phyloP scores from a whole-genome alignment of 495 filamentous ascomycete genomes.

The Lasiosphaeria hispida region DNA sequence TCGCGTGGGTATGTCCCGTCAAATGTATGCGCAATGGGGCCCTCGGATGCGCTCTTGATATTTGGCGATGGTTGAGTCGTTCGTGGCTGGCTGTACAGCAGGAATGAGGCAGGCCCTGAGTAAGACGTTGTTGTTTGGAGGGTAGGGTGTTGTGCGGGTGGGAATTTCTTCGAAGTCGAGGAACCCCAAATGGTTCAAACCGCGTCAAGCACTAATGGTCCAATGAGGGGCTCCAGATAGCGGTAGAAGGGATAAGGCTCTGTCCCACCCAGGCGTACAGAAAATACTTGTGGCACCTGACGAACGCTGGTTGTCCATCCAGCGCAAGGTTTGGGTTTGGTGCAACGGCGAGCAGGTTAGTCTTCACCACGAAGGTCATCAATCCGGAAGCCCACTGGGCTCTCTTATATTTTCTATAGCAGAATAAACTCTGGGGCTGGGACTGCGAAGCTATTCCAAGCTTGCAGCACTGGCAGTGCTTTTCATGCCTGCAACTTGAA shows the following conservation, averaged over 20 bases:
- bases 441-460: too few species aligned
- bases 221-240: slow-evolving; percentile 27
- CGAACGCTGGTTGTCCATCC: too few species aligned
- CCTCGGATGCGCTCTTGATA: background rate
- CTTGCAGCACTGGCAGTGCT: too few species aligned
- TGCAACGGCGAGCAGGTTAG: too few species aligned
- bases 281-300: background rate
- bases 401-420: too few species aligned
- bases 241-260: background rate
- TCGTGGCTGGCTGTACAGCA: slow-evolving; percentile 25
- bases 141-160: slow-evolving; percentile 26
- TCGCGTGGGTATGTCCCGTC: slow-evolving; percentile 8
- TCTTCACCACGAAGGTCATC: too few species aligned
- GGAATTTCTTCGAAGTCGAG: slow-evolving; percentile 33
- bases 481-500: too few species aligned
- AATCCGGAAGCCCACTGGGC: too few species aligned
- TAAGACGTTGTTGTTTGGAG: slow-evolving; percentile 26
- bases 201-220: slow-evolving; percentile 25
- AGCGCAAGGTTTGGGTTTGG: too few species aligned
- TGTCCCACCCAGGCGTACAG: background rate
- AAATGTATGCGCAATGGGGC: background rate
- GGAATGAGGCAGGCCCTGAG: slow-evolving; percentile 7
- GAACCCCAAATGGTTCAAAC: slow-evolving; percentile 32
- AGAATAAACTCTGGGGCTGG: too few species aligned
- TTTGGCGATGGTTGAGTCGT: slow-evolving; percentile 25